Evolutionary conservation across 371 early-diverging fungal genomes (phyloP), one percentile per base, ranked within the genome.

Genomic region (Haplosporangium sp.): DNA sequence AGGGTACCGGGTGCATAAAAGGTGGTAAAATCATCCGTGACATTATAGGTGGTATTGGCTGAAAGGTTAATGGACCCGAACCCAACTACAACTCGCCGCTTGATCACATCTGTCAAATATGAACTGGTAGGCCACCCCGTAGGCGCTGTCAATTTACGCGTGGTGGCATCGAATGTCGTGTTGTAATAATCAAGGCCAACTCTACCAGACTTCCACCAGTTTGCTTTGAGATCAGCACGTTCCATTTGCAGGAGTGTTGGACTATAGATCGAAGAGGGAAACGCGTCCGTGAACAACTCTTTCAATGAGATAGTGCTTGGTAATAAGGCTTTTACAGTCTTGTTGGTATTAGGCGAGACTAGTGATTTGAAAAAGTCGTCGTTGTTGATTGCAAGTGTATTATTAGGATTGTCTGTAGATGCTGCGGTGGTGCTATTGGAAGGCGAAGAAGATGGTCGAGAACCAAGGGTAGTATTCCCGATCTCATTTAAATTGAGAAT

Each of bases 111-210:
- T 0, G 64, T 67, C 19, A 81, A 15, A 37, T 74, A 81, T 11
- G 20, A 15, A 34, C 71, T 81, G 1, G 81, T 81, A 9, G 81
- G 81, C 81, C 81, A 81, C 19, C 81, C 81, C 17, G 72, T 71
- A 3, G 67, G 57, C 3, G 81, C 58, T 7, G 42, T 60, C 4
- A 65, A 35, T 8, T 39, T 57, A 3, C 67, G 65, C 8, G 81
- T 71, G 2, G 19, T 42, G 1, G 71, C 69, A 39, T 81, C 63
- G 2, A 37, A 65, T 4, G 75, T 65, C 0, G 72, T 71, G 13
- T 81, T 81, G 59, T 81, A 81, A 40, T 81, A 81, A 53, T 81
- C 81, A 10, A 71, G 17, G 9, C 75, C 81, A 11, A 81, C 81
- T 11, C 53, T 56, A 11, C 59, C 62, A 3, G 19, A 8, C 39